These are phyloP conservation scores for Fagus crenata DNA, from an alignment of 306 rosid species.

Conservation along the genomic window DNA sequence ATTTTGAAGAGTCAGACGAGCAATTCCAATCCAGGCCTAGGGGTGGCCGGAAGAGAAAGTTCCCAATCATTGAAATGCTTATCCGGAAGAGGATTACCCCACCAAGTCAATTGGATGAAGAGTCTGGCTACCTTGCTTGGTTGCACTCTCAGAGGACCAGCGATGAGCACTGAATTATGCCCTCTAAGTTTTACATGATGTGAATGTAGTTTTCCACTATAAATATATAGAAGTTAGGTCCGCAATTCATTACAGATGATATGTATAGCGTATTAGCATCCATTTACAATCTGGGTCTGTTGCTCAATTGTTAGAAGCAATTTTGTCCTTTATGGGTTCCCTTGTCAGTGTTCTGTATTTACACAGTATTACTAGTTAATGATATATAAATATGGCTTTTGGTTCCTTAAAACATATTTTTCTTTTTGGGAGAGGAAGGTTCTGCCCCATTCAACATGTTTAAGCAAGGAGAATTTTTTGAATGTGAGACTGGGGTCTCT, in stretches of 20 bases:
- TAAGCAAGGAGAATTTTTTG: no score
- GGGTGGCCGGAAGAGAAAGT: constrained; percentile 77
- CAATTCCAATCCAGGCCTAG: constrained; percentile 69
- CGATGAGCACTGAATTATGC: neutral
- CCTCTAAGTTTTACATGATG: neutral
- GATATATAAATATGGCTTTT: neutral
- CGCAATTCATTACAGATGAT: no score
- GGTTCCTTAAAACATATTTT: neutral
- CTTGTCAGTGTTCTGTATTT: neutral
- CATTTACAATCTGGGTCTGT: neutral
- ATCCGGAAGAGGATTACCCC: constrained; percentile 73
- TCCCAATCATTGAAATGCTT: constrained; percentile 67
- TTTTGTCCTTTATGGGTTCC: neutral
- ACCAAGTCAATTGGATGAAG: constrained; percentile 43
- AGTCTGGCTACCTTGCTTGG: constrained; percentile 21
- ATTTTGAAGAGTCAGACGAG: constrained; percentile 73
- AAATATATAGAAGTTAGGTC: neutral
- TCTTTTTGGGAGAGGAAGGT: no score
- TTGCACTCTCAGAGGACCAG: constrained; percentile 32
- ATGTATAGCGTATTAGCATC: neutral
- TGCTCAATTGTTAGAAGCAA: neutral
- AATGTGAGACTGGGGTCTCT: no score
- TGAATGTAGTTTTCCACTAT: neutral
- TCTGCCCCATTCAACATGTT: no score
- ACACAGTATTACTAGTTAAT: no score